Conservation (phyloP, 257 asterid species). For the Schizonepeta tenuifolia region DNA sequence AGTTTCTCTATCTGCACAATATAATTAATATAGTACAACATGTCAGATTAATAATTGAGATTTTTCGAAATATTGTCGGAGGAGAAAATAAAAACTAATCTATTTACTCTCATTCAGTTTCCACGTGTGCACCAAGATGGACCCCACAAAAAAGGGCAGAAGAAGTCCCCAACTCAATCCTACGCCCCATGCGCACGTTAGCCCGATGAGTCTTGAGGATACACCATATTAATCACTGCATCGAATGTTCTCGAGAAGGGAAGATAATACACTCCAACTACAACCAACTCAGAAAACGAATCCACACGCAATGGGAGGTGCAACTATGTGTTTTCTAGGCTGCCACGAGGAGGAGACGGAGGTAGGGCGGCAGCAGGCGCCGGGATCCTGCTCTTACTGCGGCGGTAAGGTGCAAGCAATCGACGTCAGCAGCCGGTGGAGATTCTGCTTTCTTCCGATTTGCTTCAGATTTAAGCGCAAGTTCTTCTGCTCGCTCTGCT, state of each 20-base stretch:
- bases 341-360: slow-evolving; percentile 62
- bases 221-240: slow-evolving; percentile 2
- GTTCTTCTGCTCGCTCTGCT: slow-evolving; percentile 57
- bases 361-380: slow-evolving; percentile 51
- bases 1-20: not conserved
- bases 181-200: slow-evolving; percentile 38
- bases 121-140: slow-evolving; percentile 28
- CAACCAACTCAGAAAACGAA: not conserved
- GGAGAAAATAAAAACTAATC: not conserved
- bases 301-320: slow-evolving; percentile 16
- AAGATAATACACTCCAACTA: not conserved
- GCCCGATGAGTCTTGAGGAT: slow-evolving; percentile 3
- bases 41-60: not conserved
- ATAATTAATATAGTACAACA: not conserved
- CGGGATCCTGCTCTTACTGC: slow-evolving; percentile 62
- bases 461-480: slow-evolving; percentile 65
- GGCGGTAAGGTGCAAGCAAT: slow-evolving; percentile 67
- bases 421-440: slow-evolving; percentile 45
- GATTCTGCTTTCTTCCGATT: slow-evolving; percentile 54
- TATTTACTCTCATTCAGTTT: not conserved
- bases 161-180: not conserved
- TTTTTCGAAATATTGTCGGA: slow-evolving; percentile 4
- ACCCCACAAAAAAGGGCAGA: not conserved
- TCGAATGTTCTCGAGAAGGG: slow-evolving; percentile 33
- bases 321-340: slow-evolving; percentile 43